phyloP scores from a whole-genome alignment of 2,329 filamentous ascomycete species.

The Thelonectria discophora region DNA sequence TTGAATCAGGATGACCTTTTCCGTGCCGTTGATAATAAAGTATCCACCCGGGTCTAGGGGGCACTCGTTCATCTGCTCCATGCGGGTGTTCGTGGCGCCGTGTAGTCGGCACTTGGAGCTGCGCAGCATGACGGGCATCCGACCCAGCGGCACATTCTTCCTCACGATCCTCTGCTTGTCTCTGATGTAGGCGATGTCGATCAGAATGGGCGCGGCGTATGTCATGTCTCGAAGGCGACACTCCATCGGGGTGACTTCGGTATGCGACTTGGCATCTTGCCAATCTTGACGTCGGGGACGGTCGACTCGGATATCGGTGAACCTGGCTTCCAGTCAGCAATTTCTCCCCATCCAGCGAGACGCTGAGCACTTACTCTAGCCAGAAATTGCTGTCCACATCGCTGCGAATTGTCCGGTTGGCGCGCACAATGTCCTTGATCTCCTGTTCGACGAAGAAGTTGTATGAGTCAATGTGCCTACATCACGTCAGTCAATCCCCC shows the following conservation, averaged over 20 bases:
- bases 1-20: conserved; percentile 98
- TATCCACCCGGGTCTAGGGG: conserved; percentile 96
- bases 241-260: conserved; percentile 91
- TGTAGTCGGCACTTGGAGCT: conserved; percentile 91
- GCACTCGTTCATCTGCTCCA: conserved; percentile 94
- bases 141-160: conserved; percentile 81
- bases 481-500: conserved; percentile 23
- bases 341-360: neutral
- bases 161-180: conserved; percentile 79
- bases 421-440: conserved; percentile 94
- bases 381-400: conserved; percentile 94
- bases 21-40: conserved; percentile 96
- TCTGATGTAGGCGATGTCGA: conserved; percentile 90
- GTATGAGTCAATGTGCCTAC: conserved; percentile 91
- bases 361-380: conserved; percentile 67
- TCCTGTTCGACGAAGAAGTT: conserved; percentile 98
- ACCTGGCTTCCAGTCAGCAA: conserved; percentile 51
- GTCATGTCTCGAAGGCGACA: conserved; percentile 96
- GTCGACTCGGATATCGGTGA: conserved; percentile 89
- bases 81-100: conserved; percentile 84
- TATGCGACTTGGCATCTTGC: conserved; percentile 74
- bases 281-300: conserved; percentile 81
- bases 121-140: conserved; percentile 96
- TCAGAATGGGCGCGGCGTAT: conserved; percentile 93
- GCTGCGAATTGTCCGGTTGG: conserved; percentile 87